A percentile compares a stretch with the other conserved stretches of the same genome.
phyloP scores from a whole-genome alignment of 1,139 yeast species.

The Dujonia santamariae region DNA sequence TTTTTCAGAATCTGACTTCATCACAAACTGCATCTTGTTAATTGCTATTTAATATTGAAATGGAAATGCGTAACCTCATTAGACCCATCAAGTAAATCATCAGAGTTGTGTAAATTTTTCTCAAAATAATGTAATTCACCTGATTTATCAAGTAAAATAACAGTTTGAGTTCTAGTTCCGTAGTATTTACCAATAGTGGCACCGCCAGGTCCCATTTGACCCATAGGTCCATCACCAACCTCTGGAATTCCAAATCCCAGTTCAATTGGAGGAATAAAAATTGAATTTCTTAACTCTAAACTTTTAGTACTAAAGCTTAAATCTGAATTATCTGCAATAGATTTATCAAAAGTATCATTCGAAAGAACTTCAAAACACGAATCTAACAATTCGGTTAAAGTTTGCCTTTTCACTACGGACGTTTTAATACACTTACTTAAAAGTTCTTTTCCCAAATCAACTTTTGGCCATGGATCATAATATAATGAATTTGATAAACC shows the following conservation, averaged over 20 bases:
- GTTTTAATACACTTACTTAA: slow-evolving; percentile 37
- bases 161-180: slow-evolving; percentile 90
- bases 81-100: slow-evolving; percentile 13
- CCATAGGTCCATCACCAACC: slow-evolving; percentile 9
- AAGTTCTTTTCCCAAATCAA: slow-evolving; percentile 46
- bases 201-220: slow-evolving; percentile 1
- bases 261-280: slow-evolving; percentile 68
- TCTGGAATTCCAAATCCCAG: slow-evolving; percentile 13
- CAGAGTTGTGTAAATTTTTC: slow-evolving; percentile 30
- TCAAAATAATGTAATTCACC: slow-evolving; percentile 45
- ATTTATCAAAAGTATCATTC: slow-evolving; percentile 35
- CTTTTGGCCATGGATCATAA: slow-evolving; percentile 73
- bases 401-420: slow-evolving; percentile 18
- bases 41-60: slow-evolving; percentile 9
- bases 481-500: slow-evolving; percentile 65
- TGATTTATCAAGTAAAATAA: slow-evolving; percentile 54
- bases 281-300: slow-evolving; percentile 52
- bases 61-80: slow-evolving; percentile 11
- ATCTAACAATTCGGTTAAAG: slow-evolving; percentile 45
- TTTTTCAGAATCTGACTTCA: too few relatives aligned
- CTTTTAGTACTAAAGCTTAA: slow-evolving; percentile 28
- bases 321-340: slow-evolving; percentile 18
- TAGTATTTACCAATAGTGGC: slow-evolving; percentile 55
- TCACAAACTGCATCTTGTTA: too few relatives aligned
- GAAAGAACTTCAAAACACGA: slow-evolving; percentile 55